Evolutionary conservation across 2,329 filamentous ascomycete genomes (phyloP), one percentile per base, ranked within the genome.

Genomic region (Penicillium thymicola): DNA sequence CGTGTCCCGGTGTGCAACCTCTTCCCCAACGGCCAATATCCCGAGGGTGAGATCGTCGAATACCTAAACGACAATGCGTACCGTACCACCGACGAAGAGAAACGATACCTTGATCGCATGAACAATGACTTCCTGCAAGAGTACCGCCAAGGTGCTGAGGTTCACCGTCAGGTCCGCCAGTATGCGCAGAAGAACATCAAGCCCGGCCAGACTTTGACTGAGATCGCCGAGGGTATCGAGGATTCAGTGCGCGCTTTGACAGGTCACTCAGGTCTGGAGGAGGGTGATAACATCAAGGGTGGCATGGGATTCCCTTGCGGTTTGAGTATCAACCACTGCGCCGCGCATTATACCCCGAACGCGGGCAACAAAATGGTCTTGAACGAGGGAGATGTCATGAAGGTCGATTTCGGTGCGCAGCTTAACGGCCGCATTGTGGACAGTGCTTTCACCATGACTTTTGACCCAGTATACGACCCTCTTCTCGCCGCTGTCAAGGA

Each of bases 251-350:
- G 90, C 61, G 85, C 87, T 32, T 75, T 95, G 61, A 88, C 88
- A 2, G 90, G 89, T 6, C 89, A 95, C 71, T 80, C 83, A 64
- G 91, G 90, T 8, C 75, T 94, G 42, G 82, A 88, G 59, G 88
- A 92, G 66, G 91, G 91, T 5, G 90, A 95, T 67, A 87, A 86
- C 52, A 77, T 92, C 61, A 84, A 86, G 67, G 90, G 86, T 32
- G 90, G 91, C 54, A 90, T 95, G 83, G 91, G 89, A 4, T 96
- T 96, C 76, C 91, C 91, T 5, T 91, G 88, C 23, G 91, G 91
- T 51, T 79, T 95, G 53, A 92, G 88, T 71, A 81, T 94, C 64
- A 92, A 96, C 76, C 85, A 94, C 71, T 90, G 89, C 67, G 90
- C 90, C 1, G 91, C 91, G 4, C 91, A 95, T 76, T 95, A 89